Evolutionary conservation across 345 rosid genomes (phyloP), one percentile per base, ranked within the genome.

Genomic region (Rhodomyrtus tomentosa): DNA sequence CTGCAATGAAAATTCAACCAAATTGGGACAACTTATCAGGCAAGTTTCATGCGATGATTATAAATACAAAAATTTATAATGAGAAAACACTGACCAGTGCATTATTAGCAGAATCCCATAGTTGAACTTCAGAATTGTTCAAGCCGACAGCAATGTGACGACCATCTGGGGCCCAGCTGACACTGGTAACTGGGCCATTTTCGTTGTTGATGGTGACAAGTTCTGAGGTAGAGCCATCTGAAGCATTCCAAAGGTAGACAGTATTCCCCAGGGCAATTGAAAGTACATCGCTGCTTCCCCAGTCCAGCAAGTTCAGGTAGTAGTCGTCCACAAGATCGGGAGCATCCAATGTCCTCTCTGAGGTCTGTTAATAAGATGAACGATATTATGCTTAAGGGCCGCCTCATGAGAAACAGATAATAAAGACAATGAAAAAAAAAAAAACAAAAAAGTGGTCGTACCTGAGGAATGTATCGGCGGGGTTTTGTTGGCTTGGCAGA

Each of bases 121-220:
- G n/a, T 49, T 90, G 93, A 22, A 93, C 93, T 42, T 91, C 88
- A 36, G 91, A 90, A 85, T 92, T 91, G 84, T 90, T 88, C 59
- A 91, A 83, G 76, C 94, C 94, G 50, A 93, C 29, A 7, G 92
- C 95, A 50, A 93, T 85, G 38, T 84, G 84, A 5, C 85, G 86
- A 8, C 93, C 94, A 85, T 90, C 91, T 5, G 91, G 94, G 50
- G 94, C 91, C 94, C 92, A 92, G 80, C 80, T 90, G 21, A 93
- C 90, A 50, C 93, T 92, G 10, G 95, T 92, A 14, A 93, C 87
- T 1, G 93, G 94, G 25, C 91, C 91, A 15, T 53, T 45, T 82
- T 90, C 91, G 9, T 89, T 89, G 32, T 89, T 87, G 55, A 91
- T 14, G 1, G 94, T 91, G 85, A 89, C 93, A 21, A 92, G 91